Conservation (phyloP, 139 green algal species). For the Edaphochlamys debaryana region DNA sequence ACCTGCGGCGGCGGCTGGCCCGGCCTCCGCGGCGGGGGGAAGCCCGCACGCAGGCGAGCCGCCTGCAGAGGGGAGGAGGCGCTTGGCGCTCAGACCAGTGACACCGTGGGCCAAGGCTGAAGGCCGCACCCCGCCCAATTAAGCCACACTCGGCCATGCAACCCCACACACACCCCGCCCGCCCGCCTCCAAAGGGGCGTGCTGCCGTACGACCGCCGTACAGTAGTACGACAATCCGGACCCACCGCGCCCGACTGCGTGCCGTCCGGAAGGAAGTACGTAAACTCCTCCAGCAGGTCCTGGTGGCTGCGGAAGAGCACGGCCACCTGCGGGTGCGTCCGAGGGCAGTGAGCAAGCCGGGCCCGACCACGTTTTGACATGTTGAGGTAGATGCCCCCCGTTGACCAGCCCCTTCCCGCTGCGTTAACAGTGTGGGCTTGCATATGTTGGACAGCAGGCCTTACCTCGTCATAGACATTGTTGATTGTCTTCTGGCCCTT, state of each 20-base stretch:
- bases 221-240: too few species aligned
- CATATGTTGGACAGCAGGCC: too few species aligned
- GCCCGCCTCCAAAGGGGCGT: too few species aligned
- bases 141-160: too few species aligned
- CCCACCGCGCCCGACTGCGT: conserved; percentile 39
- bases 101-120: too few species aligned
- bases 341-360: neutral
- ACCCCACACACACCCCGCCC: too few species aligned
- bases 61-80: neutral
- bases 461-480: conserved; percentile 95
- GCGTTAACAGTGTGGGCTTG: too few species aligned
- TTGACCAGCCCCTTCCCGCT: too few species aligned
- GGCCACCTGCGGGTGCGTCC: conserved; percentile 75
- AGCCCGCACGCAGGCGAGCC: conserved; percentile 12
- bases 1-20: conserved; percentile 12
- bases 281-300: conserved; percentile 98
- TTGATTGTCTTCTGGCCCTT: conserved; percentile 98
- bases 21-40: conserved; percentile 18
- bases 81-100: neutral
- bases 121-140: too few species aligned
- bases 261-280: conserved; percentile 97
- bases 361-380: too few species aligned
- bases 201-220: too few species aligned
- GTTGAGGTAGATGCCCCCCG: too few species aligned
- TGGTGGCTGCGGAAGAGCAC: conserved; percentile 92